Evolutionary conservation across 2,329 filamentous ascomycete genomes (phyloP), one percentile per base, ranked within the genome.

Genomic region (Ramularia collo-cygni): DNA sequence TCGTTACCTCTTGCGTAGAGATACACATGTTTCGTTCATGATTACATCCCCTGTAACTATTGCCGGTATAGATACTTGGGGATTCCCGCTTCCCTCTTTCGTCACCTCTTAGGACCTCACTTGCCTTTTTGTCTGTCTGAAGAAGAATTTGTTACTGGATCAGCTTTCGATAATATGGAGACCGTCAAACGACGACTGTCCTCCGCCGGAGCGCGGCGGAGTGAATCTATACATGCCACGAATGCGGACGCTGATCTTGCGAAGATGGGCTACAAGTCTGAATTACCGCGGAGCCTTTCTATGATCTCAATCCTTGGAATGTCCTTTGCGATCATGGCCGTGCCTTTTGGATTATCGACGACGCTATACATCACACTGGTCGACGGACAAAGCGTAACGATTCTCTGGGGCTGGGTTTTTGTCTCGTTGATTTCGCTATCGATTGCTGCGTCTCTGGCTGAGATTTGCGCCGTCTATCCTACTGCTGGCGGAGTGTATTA

Each of bases 261-360:
- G 44, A 72, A 71, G 50, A 77, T 84, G 77, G 81, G 80, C 37
- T 84, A 84, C 67, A 75, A 75, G 62, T 69, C 71, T 38, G 80
- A 84, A 57, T 58, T 85, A 30, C 79, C 80, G 12, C 70, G 80
- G 44, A 79, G 76, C 50, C 59, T 85, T 47, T 78, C 75, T 57
- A 84, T 84, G 79, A 61, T 84, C 54, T 81, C 76, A 54, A 76
- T 85, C 18, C 66, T 85, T 31, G 81, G 81, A 36, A 55, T 81
- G 63, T 83, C 79, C 31, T 85, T 85, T 56, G 81, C 81, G 37
- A 85, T 86, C 60, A 85, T 85, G 79, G 81, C 81, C 8, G 79
- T 79, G 8, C 79, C 79, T 1, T 83, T 79, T 50, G 81, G 81
- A 26, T 67, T 84, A 27, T 76, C 71, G 19, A 84, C 81, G 12